Base-by-base conservation (phyloP, 1,139 yeast genomes). In the Candida sp. region DNA sequence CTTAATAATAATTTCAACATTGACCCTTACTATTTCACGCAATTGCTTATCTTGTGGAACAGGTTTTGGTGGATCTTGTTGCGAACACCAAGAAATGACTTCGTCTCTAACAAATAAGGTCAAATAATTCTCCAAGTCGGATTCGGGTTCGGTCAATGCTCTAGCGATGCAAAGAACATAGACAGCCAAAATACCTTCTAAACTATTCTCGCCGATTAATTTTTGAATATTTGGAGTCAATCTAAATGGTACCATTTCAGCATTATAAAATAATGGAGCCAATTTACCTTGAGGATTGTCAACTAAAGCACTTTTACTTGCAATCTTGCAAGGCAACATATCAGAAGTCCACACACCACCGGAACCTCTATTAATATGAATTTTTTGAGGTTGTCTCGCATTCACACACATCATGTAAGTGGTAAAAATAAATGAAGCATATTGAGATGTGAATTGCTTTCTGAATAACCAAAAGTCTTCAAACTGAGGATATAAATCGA, bases 401-500 rank as follows among this genome's bases (percentile, higher is more conserved):
- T 89, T 89, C 55, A 95, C 90, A 66, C 96, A 85, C 88, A 95
- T 82, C 89, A 93, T 84, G 60, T 88, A 89, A 1, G 98, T 88
- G 74, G 91, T 84, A 64, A 93, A 93, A 34, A 91, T 82, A 55
- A 93, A 87, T 1, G 96, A 84, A n/a, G 98, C 97, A 66, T 93
- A 95, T 64, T 91, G 97, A 19, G 96, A 86, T 8, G 97, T 82
- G 57, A 95, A 95, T 59, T 90, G 97, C 57, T 91, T 91, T 50
- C 98, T 80, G 84, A 95, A 95, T 44, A 91, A 68, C 99, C 99
- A 95, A 72, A 91, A 93, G 58, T 93, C 97, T 61, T 88, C 97
- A 63, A 87, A 95, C 45, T 82, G 77, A 8, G 85, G 77, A 64
- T 83, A 95, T 41, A 84, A 70, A 3, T 75, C 75, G 45, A 84